Percentiles rank a stretch among this genome's conserved stretches.
phyloP scores from a whole-genome alignment of 805 yeast genomes.

The Metschnikowia proteae region DNA sequence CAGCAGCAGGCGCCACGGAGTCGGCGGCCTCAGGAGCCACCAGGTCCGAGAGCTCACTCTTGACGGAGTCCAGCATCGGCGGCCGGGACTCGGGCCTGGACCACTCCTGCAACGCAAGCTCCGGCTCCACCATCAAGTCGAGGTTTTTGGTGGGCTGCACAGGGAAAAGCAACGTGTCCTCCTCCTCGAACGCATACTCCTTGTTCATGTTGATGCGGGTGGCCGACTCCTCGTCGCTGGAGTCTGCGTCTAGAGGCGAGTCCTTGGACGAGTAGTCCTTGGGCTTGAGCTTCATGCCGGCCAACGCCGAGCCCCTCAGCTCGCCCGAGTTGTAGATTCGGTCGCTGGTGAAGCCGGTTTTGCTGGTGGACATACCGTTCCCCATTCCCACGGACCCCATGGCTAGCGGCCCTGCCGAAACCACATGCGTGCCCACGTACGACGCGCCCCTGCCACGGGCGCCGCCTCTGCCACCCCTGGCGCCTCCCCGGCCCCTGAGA shows the following conservation, averaged over 20 bases:
- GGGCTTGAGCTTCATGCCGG: constrained; percentile 31
- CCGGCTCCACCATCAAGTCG: constrained; percentile 6
- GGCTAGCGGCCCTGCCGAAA: constrained; percentile 71
- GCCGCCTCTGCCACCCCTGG: constrained; percentile 32
- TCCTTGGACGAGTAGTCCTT: constrained; percentile 10
- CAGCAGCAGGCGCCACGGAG: constrained; percentile 6
- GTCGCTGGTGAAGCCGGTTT: constrained; percentile 27
- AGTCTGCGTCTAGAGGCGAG: constrained; percentile 26
- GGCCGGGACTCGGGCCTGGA: constrained; percentile 8
- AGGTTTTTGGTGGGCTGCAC: constrained; percentile 61
- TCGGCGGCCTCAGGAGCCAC: constrained; percentile 26
- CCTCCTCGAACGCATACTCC: constrained; percentile 49
- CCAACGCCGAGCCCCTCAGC: constrained; percentile 37
- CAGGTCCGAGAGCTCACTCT: constrained; percentile 30
- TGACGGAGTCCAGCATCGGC: constrained; percentile 20
- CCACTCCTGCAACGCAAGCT: constrained; percentile 22
- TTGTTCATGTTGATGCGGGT: constrained; percentile 62
- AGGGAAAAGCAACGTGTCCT: constrained; percentile 61
- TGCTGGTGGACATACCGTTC: constrained; percentile 22
- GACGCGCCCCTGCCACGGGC: constrained; percentile 36
- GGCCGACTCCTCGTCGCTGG: constrained; percentile 41
- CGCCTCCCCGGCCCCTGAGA: constrained; percentile 25
- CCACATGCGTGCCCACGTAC: constrained; percentile 55
- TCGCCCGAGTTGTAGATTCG: constrained; percentile 43
- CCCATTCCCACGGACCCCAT: constrained; percentile 55